Conservation (phyloP, 2,329 filamentous ascomycete species). For the Gnomoniopsis sp. region DNA sequence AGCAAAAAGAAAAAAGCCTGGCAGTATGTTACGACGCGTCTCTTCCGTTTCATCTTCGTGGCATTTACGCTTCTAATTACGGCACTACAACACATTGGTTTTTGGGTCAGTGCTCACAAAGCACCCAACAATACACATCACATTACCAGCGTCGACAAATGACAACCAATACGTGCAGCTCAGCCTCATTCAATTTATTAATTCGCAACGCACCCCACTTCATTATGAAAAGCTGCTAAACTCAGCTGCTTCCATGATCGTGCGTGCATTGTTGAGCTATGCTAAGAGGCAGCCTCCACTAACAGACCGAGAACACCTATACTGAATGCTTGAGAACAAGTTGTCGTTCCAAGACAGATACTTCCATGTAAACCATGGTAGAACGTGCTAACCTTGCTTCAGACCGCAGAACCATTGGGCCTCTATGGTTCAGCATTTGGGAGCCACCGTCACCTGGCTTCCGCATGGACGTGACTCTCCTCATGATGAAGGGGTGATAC, state of each 20-base stretch:
- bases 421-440: neutral
- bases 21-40: too few species aligned
- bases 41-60: too few species aligned
- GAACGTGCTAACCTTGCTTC: neutral
- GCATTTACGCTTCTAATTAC: too few species aligned
- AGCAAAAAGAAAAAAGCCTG: too few species aligned
- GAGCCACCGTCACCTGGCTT: neutral
- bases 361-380: neutral
- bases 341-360: neutral
- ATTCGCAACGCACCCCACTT: neutral
- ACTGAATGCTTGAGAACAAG: neutral
- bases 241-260: neutral
- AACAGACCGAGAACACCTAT: neutral
- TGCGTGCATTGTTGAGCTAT: neutral
- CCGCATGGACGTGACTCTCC: neutral
- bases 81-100: too few species aligned
- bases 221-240: neutral
- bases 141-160: neutral
- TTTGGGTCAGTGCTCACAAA: too few species aligned
- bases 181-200: neutral
- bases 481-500: too few species aligned
- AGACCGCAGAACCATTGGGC: neutral
- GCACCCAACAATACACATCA: neutral
- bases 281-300: neutral
- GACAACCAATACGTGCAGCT: neutral